phyloP scores from a whole-genome alignment of 2,329 filamentous ascomycete species.

The Botryotinia globosa region DNA sequence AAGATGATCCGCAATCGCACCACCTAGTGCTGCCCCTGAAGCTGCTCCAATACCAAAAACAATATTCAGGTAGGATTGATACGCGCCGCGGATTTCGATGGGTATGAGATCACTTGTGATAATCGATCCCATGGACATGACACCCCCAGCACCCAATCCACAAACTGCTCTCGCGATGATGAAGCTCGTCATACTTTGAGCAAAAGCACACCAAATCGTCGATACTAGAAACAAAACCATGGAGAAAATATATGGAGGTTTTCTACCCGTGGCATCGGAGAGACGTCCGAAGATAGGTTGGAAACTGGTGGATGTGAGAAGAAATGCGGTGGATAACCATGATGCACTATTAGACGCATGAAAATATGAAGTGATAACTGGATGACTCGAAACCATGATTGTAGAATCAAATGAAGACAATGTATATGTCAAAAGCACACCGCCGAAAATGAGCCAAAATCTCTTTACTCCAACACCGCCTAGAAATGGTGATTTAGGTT shows the following conservation, averaged over 20 bases:
- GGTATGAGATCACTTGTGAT: slow-evolving; percentile 72
- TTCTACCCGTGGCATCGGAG: slow-evolving; percentile 71
- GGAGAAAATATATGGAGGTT: slow-evolving; percentile 61
- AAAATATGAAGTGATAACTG: slow-evolving; percentile 79
- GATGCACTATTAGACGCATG: slow-evolving; percentile 73
- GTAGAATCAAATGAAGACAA: slow-evolving; percentile 70
- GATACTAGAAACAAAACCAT: slow-evolving; percentile 61
- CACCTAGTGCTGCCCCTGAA: slow-evolving; percentile 66
- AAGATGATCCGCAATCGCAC: slow-evolving; percentile 64
- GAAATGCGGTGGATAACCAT: slow-evolving; percentile 77
- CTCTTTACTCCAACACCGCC: slow-evolving; percentile 45
- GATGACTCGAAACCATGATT: slow-evolving; percentile 78
- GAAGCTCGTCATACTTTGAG: slow-evolving; percentile 64
- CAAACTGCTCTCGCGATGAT: slow-evolving; percentile 69
- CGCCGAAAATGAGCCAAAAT: slow-evolving; percentile 63
- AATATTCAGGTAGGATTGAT: slow-evolving; percentile 69
- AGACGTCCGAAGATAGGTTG: slow-evolving; percentile 72
- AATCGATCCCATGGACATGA: slow-evolving; percentile 67
- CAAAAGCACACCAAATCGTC: slow-evolving; percentile 67
- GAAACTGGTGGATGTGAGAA: slow-evolving; percentile 73
- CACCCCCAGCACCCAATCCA: slow-evolving; percentile 70
- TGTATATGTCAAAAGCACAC: slow-evolving; percentile 57
- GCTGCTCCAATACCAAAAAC: slow-evolving; percentile 58
- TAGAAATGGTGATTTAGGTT: slow-evolving; percentile 37
- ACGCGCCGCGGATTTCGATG: slow-evolving; percentile 62